These are phyloP conservation scores for Elymus sibiricus DNA, from an alignment of 176 grass and related monocot genomes.

Conservation along the genomic window DNA sequence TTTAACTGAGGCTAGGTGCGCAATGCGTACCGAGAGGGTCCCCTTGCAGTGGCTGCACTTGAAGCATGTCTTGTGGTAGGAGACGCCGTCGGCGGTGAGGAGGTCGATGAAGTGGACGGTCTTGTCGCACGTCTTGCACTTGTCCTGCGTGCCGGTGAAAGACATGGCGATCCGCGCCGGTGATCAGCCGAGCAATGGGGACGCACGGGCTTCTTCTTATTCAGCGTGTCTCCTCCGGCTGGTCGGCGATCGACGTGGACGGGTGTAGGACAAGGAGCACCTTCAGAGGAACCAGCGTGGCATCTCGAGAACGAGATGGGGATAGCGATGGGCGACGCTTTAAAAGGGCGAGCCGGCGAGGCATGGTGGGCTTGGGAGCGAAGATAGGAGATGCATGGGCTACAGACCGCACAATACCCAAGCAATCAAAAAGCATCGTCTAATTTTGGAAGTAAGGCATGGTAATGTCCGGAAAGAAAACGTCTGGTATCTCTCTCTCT, in stretches of 20 bases:
- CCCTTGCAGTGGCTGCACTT: constrained; percentile 92
- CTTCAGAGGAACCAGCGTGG: neutral
- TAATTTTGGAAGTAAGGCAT: constrained; percentile 8
- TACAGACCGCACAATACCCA: constrained; percentile 37
- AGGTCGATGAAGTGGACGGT: constrained; percentile 98
- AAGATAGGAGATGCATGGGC: constrained; percentile 53
- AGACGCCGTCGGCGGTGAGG: constrained; percentile 65
- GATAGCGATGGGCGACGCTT: neutral
- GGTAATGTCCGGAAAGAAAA: too few species aligned
- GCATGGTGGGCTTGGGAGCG: constrained; percentile 41
- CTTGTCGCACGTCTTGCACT: constrained; percentile 94
- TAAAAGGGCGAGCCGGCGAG: constrained; percentile 5
- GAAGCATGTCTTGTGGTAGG: constrained; percentile 85
- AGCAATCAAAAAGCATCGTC: constrained; percentile 16
- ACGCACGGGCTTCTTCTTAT: constrained; percentile 1
- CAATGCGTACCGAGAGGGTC: constrained; percentile 60
- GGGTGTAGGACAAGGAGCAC: neutral
- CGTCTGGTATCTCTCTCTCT: neutral
- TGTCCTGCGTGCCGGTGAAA: constrained; percentile 96
- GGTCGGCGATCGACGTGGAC: neutral
- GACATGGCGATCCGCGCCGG: constrained; percentile 47
- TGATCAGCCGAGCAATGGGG: neutral
- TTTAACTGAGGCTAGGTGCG: too few species aligned
- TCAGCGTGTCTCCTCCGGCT: neutral
- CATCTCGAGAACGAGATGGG: constrained; percentile 25